Percentiles rank a stretch among this genome's conserved stretches.
Conservation (phyloP, 2,329 filamentous ascomycete species). For the Diaporthe aspalathi region DNA sequence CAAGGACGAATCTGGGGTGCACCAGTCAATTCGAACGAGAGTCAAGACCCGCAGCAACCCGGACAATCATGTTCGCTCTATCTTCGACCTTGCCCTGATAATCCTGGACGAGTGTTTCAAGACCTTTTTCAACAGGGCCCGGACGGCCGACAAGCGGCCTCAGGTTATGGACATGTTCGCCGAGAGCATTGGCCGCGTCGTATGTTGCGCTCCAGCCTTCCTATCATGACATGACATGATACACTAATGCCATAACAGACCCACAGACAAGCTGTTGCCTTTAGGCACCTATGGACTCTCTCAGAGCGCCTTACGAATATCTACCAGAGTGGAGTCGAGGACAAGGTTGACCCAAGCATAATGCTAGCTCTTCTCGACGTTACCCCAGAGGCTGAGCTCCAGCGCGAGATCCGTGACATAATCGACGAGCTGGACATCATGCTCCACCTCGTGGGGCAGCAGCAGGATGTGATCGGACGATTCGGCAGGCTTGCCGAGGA, state of each 20-base stretch:
- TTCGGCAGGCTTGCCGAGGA: conserved; percentile 45
- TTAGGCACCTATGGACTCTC: conserved; percentile 52
- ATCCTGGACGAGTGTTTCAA: conserved; percentile 56
- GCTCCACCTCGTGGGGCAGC: conserved; percentile 51
- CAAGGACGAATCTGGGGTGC: conserved; percentile 52
- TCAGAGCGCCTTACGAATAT: conserved; percentile 44
- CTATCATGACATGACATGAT: background rate
- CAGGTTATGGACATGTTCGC: conserved; percentile 54
- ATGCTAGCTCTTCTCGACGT: conserved; percentile 52
- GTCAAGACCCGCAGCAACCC: conserved; percentile 43
- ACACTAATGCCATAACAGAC: conserved; percentile 41
- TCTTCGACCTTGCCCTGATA: conserved; percentile 55
- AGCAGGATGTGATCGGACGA: conserved; percentile 47
- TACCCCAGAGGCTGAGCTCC: conserved; percentile 54
- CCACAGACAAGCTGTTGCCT: conserved; percentile 52
- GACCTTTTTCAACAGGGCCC: conserved; percentile 54
- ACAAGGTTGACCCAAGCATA: conserved; percentile 20
- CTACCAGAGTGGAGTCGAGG: conserved; percentile 43
- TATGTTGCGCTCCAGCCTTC: background rate
- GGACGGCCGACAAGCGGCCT: conserved; percentile 47
- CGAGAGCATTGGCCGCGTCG: conserved; percentile 51
- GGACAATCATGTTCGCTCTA: conserved; percentile 49
- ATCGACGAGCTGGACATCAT: conserved; percentile 61
- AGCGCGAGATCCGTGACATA: conserved; percentile 59
- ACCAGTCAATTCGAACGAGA: conserved; percentile 53